Conservation (phyloP, 805 yeast species). For the Blastobotrys mokoenaii region DNA sequence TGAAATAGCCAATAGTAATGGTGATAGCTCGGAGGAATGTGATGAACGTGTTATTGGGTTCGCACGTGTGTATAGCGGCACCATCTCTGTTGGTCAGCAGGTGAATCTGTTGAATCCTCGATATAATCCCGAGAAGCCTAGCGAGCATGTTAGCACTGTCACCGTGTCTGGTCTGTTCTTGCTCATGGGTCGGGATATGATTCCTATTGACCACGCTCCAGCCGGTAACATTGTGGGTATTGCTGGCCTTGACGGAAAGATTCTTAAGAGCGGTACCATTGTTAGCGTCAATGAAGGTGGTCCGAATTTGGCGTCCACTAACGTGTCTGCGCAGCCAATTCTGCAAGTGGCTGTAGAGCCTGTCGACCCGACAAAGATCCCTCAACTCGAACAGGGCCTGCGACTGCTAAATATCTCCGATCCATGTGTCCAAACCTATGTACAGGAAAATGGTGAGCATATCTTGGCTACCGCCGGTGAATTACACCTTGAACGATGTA, state of each 20-base stretch:
- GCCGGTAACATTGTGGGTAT: constrained; percentile 95
- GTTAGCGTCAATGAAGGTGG: constrained; percentile 51
- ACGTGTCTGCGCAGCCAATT: constrained; percentile 76
- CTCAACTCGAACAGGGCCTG: constrained; percentile 67
- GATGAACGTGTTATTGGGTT: constrained; percentile 64
- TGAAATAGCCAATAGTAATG: constrained; percentile 28
- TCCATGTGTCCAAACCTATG: constrained; percentile 83
- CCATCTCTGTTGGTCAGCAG: constrained; percentile 64
- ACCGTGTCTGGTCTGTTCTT: constrained; percentile 62
- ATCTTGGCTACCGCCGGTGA: constrained; percentile 96
- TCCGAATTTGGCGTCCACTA: constrained; percentile 70
- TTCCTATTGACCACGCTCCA: constrained; percentile 70
- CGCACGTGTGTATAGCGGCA: constrained; percentile 83
- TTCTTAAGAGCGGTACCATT: constrained; percentile 82
- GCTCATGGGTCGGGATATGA: constrained; percentile 87
- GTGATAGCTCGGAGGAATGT: constrained; percentile 44
- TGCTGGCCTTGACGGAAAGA: constrained; percentile 76
- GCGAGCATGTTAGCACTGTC: constrained; percentile 47
- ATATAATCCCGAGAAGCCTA: constrained; percentile 54
- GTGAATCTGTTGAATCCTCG: constrained; percentile 79
- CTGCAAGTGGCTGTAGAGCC: constrained; percentile 96
- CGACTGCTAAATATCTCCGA: constrained; percentile 78
- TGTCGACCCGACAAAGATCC: constrained; percentile 71
- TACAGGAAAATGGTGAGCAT: constrained; percentile 88
- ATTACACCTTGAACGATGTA: constrained; percentile 86